phyloP scores from a whole-genome alignment of 495 filamentous ascomycete genomes.

The Podospora pseudopauciseta region DNA sequence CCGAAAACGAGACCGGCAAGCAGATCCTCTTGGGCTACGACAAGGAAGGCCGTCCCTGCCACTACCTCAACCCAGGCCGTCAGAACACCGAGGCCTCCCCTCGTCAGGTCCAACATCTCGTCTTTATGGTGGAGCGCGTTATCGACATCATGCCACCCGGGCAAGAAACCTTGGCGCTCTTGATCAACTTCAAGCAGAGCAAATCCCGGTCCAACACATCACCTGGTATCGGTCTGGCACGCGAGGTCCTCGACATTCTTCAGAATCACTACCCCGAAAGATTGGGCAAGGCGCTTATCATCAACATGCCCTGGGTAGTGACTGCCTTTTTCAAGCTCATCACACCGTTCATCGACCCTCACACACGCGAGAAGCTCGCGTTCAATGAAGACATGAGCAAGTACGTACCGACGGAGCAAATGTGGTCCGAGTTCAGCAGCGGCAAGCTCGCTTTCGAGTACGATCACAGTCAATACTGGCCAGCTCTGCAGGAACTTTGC shows the following conservation, averaged over 20 bases:
- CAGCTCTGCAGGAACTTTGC: conserved; percentile 67
- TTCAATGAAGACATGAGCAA: conserved; percentile 85
- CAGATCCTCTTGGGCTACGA: conserved; percentile 87
- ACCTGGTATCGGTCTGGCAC: conserved; percentile 69
- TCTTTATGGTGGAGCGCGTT: conserved; percentile 89
- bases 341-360: conserved; percentile 90
- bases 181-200: conserved; percentile 76
- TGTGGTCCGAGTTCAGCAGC: conserved; percentile 65
- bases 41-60: conserved; percentile 74
- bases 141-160: conserved; percentile 83
- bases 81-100: conserved; percentile 90
- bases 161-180: conserved; percentile 77
- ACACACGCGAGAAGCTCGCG: conserved; percentile 85
- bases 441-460: conserved; percentile 77
- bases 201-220: conserved; percentile 71
- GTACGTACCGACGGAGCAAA: conserved; percentile 71
- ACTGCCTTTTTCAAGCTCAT: conserved; percentile 92
- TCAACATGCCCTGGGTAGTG: conserved; percentile 85
- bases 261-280: conserved; percentile 94
- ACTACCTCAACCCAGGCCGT: conserved; percentile 80
- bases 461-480: conserved; percentile 85
- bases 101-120: conserved; percentile 89
- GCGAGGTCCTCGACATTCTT: conserved; percentile 77
- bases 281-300: conserved; percentile 81
- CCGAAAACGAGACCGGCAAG: conserved; percentile 95